A percentile compares a stretch with the other conserved stretches of the same genome.
Evolutionary conservation across 495 filamentous ascomycete species (phyloP).

Genomic region (Aspergillus biplanus): DNA sequence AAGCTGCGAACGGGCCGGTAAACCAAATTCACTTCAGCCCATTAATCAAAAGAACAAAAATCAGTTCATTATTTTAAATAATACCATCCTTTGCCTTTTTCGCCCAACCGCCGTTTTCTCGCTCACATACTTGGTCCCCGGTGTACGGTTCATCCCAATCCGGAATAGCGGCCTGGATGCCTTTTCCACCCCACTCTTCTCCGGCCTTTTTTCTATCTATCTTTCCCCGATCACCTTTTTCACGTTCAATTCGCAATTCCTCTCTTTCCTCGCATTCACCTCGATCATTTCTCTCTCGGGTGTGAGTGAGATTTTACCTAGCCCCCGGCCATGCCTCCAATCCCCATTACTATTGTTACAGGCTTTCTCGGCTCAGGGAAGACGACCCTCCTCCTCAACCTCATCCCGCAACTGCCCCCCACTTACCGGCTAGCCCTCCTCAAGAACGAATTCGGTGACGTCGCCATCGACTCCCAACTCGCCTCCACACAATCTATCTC

Average conservation of each 20-base stretch:
- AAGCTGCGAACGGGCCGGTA: not conserved
- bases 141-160: slow-evolving; percentile 20
- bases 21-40: not conserved
- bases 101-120: too few species aligned
- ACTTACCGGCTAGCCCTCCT: slow-evolving; percentile 87
- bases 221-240: not conserved
- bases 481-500: slow-evolving; percentile 78
- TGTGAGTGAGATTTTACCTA: too few species aligned
- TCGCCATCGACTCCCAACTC: slow-evolving; percentile 90
- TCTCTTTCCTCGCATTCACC: not conserved
- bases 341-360: slow-evolving; percentile 91
- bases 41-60: not conserved
- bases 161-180: slow-evolving; percentile 15
- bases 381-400: slow-evolving; percentile 88
- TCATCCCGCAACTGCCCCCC: slow-evolving; percentile 80
- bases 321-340: slow-evolving; percentile 56
- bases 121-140: not conserved
- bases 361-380: slow-evolving; percentile 95
- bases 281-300: too few species aligned
- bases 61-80: not conserved
- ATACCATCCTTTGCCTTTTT: not conserved
- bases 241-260: not conserved
- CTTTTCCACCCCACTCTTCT: slow-evolving; percentile 12
- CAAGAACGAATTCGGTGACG: slow-evolving; percentile 97
- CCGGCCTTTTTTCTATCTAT: not conserved